Base-by-base conservation (phyloP, 139 green algal genomes). In the Chlamydomonas sphaeroides region DNA sequence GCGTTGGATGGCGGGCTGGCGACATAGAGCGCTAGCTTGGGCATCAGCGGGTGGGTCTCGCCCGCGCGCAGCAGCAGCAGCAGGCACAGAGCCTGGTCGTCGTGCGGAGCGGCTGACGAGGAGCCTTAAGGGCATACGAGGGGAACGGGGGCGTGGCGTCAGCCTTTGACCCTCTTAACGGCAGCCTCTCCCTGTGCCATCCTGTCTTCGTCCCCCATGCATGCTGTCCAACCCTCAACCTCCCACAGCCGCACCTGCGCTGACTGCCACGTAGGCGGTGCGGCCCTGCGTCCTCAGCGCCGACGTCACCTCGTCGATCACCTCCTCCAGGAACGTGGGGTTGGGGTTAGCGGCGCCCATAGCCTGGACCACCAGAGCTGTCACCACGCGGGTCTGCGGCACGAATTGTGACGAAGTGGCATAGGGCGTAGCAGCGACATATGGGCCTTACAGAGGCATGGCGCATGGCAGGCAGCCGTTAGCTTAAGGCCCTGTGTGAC, bases 251-350 rank as follows among this genome's bases (percentile, higher is more conserved):
- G 10, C 11, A 53, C 11, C 11, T n/a, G 84, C 45, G 4, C 6
- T 67, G 25, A 39, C 62, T 1, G 89, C 75, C 17, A 94, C 79
- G 65, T 93, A 94, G 25, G 90, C 89, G 5, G 87, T 93, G 30
- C 87, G 86, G 4, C 85, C 89, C 17, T 78, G 69, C 18, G 89
- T 84, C 42, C 89, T 65, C 26, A 91, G 49, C 38, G 68, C 39
- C 63, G 76, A 62, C 32, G 80, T 53, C 66, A 89, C 32, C 51
- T 66, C 69, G 4, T 57, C 20, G 28, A 61, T 18, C 17, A 41
- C 45, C 30, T 35, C 30, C 17, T 33, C 15, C 18, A 85, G 32
- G 1, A 74, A 53, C 33, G 51, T 3, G 30, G 30, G 61, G 3
- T 23, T 30, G 49, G 53, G 66, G 45, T 69, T 78, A 20, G 10